Evolutionary conservation across 768 basidiomycete species (phyloP), one percentile per base, ranked within the genome.

Genomic region (Hemileccinum rubropunctum): DNA sequence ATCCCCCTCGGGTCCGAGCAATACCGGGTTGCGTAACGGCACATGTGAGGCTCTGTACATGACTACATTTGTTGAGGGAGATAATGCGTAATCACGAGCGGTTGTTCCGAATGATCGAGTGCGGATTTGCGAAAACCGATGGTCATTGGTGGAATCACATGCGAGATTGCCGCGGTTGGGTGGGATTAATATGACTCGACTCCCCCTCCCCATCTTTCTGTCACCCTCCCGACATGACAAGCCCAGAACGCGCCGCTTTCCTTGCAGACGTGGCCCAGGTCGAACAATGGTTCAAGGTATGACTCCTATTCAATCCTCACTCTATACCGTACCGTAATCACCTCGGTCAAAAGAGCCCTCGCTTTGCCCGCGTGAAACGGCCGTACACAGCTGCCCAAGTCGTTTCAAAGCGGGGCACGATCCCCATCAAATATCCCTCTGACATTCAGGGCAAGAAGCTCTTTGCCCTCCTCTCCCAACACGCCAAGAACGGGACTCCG

Each of bases 311-410:
- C 23, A 39, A 18, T 13, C 26, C 7, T 30, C 14, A 0, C 7
- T 12, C n/a, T 17, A 32, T 6, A n/a, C 21, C 10, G 14, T n/a
- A n/a, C n/a, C n/a, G 28, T 30, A 9, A 20, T 27, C 7, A 34
- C 33, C 49, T 15, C 18, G 17, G 36, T n/a, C 10, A n/a, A 43
- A 62, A 98, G 95, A 84, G 72, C 62, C 83, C 91, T 17, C 91
- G 97, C 32, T 99, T 95, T 70, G 79, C 83, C 21, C 79, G 84
- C 62, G 85, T 88, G n/a, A 84, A 79, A 57, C 86, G 97, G 20
- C 95, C 94, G 4, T 99, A 98, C 74, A 86, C 88, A 40, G 93
- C 95, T 11, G 85, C 83, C 20, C 86, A 98, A 53, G 95, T 98
- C 59, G 94, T 98, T 53, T 78, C 89, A 17, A 98, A 98, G 73